Evolutionary conservation across 805 yeast genomes (phyloP), one percentile per base, ranked within the genome.

Genomic region (Cephaloascus fragrans): DNA sequence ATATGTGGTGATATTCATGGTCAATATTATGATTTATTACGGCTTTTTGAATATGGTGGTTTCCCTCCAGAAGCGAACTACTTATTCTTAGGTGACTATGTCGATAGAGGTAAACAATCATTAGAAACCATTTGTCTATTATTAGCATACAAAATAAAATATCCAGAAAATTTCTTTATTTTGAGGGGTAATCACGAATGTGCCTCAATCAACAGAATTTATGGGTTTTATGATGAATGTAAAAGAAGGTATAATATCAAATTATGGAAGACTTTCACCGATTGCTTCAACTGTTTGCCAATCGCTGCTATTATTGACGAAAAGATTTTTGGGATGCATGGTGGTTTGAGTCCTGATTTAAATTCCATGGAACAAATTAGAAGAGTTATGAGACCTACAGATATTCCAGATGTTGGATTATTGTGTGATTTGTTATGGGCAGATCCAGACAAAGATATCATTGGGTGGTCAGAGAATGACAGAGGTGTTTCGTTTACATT

Each of bases 11-110:
- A 90, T 62, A 93, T 90, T 55, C 98, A 90, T 62, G 98, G 98
- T 41, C 98, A 90, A 67, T 90, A 93, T 65, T 90, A 90, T 59
- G 98, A 90, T 64, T 76, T 90, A 53, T 74, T 90, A 59, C 83
- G 98, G 64, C 75, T 90, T 52, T 90, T 90, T 55, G 97, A 93
- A 69, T 90, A 90, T 57, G 97, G 98, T 53, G 98, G 97, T 2
- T 90, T 93, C 73, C 98, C 98, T 2, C 98, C 98, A 10, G 97
- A 93, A 62, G 95, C 97, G 16, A 90, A 90, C 69, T 90, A 90
- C 67, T 70, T 90, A 53, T 90, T 90, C 59, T 67, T 90, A 43
- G 98, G 98, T 49, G 98, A 90, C 71, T 90, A 90, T 58, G 98
- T 90, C 49, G 98, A 90, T 70, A 83, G 98, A 73, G 98, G 98